Evolutionary conservation across 805 yeast genomes (phyloP), one percentile per base, ranked within the genome.

Genomic region (Tetrapisispora fleetii): DNA sequence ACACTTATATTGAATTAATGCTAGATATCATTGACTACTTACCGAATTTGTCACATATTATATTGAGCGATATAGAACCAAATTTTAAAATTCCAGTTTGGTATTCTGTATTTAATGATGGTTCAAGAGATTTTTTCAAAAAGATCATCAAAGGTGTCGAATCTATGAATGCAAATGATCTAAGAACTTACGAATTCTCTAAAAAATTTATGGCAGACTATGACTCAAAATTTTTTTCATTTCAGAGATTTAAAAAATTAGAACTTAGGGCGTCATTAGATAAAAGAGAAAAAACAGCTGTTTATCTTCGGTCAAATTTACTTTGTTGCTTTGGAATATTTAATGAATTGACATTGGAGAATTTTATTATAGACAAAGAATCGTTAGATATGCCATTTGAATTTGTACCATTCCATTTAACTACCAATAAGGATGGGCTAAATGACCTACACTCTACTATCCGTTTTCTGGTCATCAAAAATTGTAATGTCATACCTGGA

Each of bases 81-180:
- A 71, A 71, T 21, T 79, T 80, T 55, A 72, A 73, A 33, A 73
- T 79, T 16, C 78, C 81, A 3, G 61, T 79, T 18, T 64, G 67
- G 67, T 64, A 64, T 42, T 63, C 67, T 13, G 63, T 57, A 18
- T 53, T 64, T 19, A 64, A 64, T 46, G 66, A 64, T 48, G 65
- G 66, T 0, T 58, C 67, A 4, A 56, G 56, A 37, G 67, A 63
- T 32, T 64, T 64, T 43, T 59, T 62, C 45, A 62, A 55, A 39
- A 63, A 63, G 47, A 62, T 64, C 28, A 58, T 64, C 11, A 62
- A 59, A 41, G 64, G 63, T 8, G 63, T 61, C 39, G 61, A 63
- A 40, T 63, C 67, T 3, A 55, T 63, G 50, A 63, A 53, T n/a
- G 55, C 54, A 10, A 54, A 58, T 39, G 68, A 64, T 48, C 44